Evolutionary conservation across 306 rosid genomes (phyloP).

Genomic region (Leucaena leucocephala): DNA sequence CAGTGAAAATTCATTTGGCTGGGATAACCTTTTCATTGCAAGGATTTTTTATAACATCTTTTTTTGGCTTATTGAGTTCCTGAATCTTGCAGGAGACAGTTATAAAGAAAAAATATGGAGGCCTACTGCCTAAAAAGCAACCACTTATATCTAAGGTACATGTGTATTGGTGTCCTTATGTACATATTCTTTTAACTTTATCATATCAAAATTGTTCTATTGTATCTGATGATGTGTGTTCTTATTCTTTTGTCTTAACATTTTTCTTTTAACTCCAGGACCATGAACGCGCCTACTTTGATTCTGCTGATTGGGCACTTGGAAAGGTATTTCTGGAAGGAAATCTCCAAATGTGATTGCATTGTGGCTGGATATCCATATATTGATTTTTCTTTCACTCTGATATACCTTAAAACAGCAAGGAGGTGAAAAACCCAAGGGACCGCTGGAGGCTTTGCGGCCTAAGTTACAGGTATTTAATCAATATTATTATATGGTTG

Average conservation of each 20-base stretch:
- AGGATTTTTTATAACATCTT: not conserved
- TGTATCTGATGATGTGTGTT: constrained; percentile 16
- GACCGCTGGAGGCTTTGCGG: constrained; percentile 96
- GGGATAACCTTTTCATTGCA: constrained; percentile 20
- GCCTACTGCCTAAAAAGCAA: constrained; percentile 83
- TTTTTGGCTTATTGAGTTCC: constrained; percentile 34
- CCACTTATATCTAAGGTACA: constrained; percentile 91
- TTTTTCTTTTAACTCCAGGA: constrained; percentile 58
- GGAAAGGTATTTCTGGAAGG: constrained; percentile 74
- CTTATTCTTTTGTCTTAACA: constrained; percentile 29
- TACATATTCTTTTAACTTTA: not conserved
- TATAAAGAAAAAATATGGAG: constrained; percentile 95
- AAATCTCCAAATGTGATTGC: constrained; percentile 18
- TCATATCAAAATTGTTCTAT: constrained; percentile 3
- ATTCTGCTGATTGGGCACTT: constrained; percentile 99
- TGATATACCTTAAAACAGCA: constrained; percentile 61
- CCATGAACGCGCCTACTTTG: constrained; percentile 97
- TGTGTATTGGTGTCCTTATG: constrained; percentile 19
- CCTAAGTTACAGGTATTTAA: constrained; percentile 83
- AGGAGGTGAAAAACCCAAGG: constrained; percentile 95
- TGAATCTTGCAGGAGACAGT: constrained; percentile 65
- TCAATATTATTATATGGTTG: constrained; percentile 8
- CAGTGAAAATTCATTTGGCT: constrained; percentile 19
- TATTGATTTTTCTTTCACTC: constrained; percentile 37
- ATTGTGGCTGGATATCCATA: constrained; percentile 15